Base-by-base conservation (phyloP, 2,329 filamentous ascomycete species). In the Colletotrichum musicola region DNA sequence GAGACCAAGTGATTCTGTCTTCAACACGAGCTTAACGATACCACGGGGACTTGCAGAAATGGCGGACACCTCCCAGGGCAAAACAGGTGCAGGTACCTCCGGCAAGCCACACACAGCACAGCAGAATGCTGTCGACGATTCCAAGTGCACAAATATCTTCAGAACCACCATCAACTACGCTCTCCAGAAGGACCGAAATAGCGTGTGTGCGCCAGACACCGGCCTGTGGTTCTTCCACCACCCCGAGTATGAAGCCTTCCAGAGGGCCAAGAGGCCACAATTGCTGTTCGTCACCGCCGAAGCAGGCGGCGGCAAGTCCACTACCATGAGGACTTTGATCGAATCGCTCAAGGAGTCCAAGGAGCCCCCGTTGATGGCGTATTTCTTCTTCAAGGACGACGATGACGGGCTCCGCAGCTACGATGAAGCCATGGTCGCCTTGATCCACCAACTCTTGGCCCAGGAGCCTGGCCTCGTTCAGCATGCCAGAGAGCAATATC, bases 311-410 rank as follows among this genome's bases (percentile, higher is more conserved):
- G 56, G 56, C 5, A 59, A 59, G 12, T 59, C 56, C 3, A 59
- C 56, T 3, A 49, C 42, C 9, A 47, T 59, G 56, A 7, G 42
- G 5, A 59, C 56, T 9, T 42, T 59, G 1, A 35, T 59, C 22
- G 56, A 59, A 4, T 35, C 1, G 0, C 6, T 59, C 1, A 14
- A 59, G 25, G 13, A 25, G 4, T 18, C 25, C 56, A 7, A 38
- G 2, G n/a, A 49, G 27, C 7, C 42, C 7, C 12, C 56, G 22
- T 4, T 49, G 3, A 13, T 49, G 16, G 42, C 42, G 0, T 59
- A 59, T n/a, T 59, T 59, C 44, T 59, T 59, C 4, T 59, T 49
- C 25, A 59, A 59, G 56, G 56, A 59, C 12, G 56, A 59, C 42
- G 44, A 59, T n/a, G 56, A 59, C 42, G 25, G 56, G 1, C 44